Evolutionary conservation across 2,329 filamentous ascomycete species (phyloP).

Genomic region (Grosmannia huntii): DNA sequence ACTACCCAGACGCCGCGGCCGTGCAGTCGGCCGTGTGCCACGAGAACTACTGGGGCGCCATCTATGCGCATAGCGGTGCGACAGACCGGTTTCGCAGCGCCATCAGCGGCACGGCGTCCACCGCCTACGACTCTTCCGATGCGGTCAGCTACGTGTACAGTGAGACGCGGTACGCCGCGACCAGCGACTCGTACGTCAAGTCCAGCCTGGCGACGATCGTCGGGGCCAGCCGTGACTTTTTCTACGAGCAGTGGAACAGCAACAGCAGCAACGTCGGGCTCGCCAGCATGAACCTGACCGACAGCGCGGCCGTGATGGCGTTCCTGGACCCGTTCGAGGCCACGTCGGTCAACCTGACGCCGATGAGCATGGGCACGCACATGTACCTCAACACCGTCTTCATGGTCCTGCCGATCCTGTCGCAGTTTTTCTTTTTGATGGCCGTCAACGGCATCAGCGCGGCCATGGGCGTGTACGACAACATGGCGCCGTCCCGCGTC

Average conservation of each 20-base stretch:
- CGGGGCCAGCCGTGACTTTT: conserved; percentile 8
- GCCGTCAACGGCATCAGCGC: conserved; percentile 18
- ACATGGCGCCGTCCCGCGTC: neutral
- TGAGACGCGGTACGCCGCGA: conserved; percentile 21
- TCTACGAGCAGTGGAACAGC: conserved; percentile 13
- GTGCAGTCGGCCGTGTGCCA: conserved; percentile 23
- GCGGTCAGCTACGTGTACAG: conserved; percentile 24
- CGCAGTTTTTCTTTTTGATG: conserved; percentile 19
- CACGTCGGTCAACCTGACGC: conserved; percentile 17
- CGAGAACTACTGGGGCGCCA: conserved; percentile 23
- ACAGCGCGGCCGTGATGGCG: neutral
- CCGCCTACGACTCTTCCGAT: conserved; percentile 20
- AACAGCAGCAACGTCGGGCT: conserved; percentile 9
- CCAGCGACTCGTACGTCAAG: conserved; percentile 16
- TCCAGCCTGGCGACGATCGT: conserved; percentile 14
- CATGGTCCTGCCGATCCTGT: conserved; percentile 23
- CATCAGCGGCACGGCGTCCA: conserved; percentile 14
- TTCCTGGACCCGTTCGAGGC: conserved; percentile 20
- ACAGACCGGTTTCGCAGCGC: conserved; percentile 8
- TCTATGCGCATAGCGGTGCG: conserved; percentile 19
- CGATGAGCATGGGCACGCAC: conserved; percentile 21
- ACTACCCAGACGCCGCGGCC: conserved; percentile 17
- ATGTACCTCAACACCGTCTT: conserved; percentile 26
- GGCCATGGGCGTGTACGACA: conserved; percentile 1
- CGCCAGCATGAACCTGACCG: conserved; percentile 15